Evolutionary conservation across 2,329 filamentous ascomycete genomes (phyloP).

Genomic region (Fusarium fujikuroi): DNA sequence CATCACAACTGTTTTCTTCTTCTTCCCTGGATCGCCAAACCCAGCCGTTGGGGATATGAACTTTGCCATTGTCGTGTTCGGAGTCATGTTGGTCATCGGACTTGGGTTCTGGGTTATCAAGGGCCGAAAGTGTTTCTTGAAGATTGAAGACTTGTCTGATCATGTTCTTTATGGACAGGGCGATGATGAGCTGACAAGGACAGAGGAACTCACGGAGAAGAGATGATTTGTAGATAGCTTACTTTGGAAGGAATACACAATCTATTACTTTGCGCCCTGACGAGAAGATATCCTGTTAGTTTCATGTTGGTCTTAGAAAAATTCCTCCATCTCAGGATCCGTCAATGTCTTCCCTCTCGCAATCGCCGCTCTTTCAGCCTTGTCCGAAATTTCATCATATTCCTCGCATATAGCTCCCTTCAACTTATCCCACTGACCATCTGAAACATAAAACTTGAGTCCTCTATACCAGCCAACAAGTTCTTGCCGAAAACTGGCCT

Average conservation of each 20-base stretch:
- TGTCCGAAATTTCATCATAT: background rate
- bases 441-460: background rate
- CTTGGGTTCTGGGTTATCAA: slow-evolving; percentile 61
- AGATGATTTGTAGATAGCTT: background rate
- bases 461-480: slow-evolving; percentile 24
- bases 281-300: rapidly evolving
- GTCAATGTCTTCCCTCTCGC: rapidly evolving
- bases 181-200: background rate
- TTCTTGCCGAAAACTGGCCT: rapidly evolving
- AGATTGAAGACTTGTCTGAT: slow-evolving; percentile 41
- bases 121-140: slow-evolving; percentile 52
- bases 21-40: slow-evolving; percentile 59
- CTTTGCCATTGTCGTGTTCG: slow-evolving; percentile 66
- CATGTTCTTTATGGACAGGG: slow-evolving; percentile 18
- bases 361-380: rapidly evolving
- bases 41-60: slow-evolving; percentile 63
- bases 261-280: rapidly evolving
- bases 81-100: slow-evolving; percentile 61
- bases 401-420: background rate
- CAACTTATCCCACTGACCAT: background rate
- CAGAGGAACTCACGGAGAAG: background rate
- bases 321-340: background rate
- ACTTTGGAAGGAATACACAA: rapidly evolving
- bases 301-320: background rate
- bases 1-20: slow-evolving; percentile 65